phyloP scores from a whole-genome alignment of 352 stramenopile species.

The Globisporangium polare region DNA sequence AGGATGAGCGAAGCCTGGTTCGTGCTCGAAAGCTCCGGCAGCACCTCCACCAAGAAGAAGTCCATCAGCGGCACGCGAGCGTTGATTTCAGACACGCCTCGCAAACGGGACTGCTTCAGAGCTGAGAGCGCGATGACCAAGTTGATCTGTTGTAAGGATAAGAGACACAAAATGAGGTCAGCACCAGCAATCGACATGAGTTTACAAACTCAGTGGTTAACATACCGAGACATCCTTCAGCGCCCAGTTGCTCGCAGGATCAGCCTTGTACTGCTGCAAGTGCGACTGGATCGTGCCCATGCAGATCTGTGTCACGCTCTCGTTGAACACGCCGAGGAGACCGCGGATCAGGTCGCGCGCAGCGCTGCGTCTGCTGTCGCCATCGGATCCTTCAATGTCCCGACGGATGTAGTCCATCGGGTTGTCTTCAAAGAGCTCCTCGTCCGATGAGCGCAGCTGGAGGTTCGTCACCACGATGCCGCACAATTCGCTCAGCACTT shows the following conservation, averaged over 20 bases:
- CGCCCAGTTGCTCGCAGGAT: conserved; percentile 89
- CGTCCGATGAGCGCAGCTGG: conserved; percentile 92
- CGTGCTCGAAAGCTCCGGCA: conserved; percentile 89
- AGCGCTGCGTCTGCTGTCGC: conserved; percentile 93
- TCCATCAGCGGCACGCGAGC: conserved; percentile 94
- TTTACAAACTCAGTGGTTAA: background rate
- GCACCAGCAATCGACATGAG: background rate
- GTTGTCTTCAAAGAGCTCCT: conserved; percentile 99
- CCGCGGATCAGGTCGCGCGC: conserved; percentile 94
- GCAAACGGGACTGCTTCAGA: conserved; percentile 88
- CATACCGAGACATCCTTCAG: conserved; percentile 95
- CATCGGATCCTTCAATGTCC: conserved; percentile 98
- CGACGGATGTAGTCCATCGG: conserved; percentile 97
- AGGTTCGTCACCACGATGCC: conserved; percentile 98
- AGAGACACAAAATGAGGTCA: background rate
- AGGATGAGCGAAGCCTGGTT: conserved; percentile 90
- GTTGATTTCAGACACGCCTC: conserved; percentile 95
- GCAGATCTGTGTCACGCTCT: conserved; percentile 93
- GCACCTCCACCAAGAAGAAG: conserved; percentile 93
- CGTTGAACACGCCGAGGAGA: conserved; percentile 94
- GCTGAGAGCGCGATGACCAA: conserved; percentile 96
- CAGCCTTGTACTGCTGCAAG: conserved; percentile 86
- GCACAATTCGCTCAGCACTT: conserved; percentile 90
- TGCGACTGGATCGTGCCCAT: conserved; percentile 89
- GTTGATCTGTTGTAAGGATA: conserved; percentile 58